Conservation (phyloP, 495 filamentous ascomycete genomes). For the Bathelium albidoporum region DNA sequence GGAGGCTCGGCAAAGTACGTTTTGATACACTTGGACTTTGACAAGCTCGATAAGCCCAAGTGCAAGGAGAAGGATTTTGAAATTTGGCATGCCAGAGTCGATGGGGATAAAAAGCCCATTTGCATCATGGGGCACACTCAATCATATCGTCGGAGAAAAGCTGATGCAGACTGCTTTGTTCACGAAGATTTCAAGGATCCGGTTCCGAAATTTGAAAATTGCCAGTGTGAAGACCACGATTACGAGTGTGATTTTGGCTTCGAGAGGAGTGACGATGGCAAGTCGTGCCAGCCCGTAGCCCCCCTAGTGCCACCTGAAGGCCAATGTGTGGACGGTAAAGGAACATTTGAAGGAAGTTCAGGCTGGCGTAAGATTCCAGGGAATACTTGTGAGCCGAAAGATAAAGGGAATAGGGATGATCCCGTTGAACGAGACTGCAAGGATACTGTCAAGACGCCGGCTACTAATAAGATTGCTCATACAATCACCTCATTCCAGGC, state of each 20-base stretch:
- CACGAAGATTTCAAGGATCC: constrained; percentile 74
- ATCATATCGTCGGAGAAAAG: constrained; percentile 68
- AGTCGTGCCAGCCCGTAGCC: constrained; percentile 54
- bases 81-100: constrained; percentile 70
- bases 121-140: constrained; percentile 96
- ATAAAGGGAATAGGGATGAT: constrained; percentile 46
- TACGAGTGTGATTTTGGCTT: constrained; percentile 96
- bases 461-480: constrained; percentile 51
- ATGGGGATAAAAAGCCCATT: constrained; percentile 66
- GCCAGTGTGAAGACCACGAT: constrained; percentile 70
- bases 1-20: constrained; percentile 41
- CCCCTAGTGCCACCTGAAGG: constrained; percentile 42
- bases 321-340: constrained; percentile 53
- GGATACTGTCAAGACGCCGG: constrained; percentile 35
- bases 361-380: constrained; percentile 90
- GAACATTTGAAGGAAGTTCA: constrained; percentile 71
- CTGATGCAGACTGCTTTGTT: constrained; percentile 79
- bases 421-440: constrained; percentile 47
- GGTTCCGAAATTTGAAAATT: constrained; percentile 50
- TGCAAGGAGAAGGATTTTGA: constrained; percentile 78
- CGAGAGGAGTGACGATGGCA: constrained; percentile 48
- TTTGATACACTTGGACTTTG: constrained; percentile 72
- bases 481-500: constrained; percentile 49
- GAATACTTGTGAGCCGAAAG: constrained; percentile 60
- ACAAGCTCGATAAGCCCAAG: constrained; percentile 64